Evolutionary conservation across 2,329 filamentous ascomycete species (phyloP).

Genomic region (Samsoniella hepiali): DNA sequence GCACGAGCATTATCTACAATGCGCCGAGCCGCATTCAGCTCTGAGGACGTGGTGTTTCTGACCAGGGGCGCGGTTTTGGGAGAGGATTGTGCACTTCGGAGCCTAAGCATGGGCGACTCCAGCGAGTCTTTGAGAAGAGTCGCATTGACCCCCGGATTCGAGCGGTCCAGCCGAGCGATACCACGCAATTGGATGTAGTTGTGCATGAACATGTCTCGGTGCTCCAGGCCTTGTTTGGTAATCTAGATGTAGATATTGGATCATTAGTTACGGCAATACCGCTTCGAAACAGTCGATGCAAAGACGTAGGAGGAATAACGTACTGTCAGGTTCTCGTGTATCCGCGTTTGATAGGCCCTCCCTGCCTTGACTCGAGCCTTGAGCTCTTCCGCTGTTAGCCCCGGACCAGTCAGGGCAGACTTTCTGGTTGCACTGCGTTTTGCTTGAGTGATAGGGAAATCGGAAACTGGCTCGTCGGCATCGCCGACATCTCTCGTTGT

Average conservation of each 20-base stretch:
- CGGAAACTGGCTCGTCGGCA: neutral
- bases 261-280: neutral
- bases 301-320: neutral
- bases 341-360: neutral
- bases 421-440: neutral
- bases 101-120: neutral
- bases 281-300: neutral
- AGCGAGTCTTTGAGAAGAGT: neutral
- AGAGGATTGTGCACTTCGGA: too few species aligned
- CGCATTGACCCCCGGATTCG: too few species aligned
- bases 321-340: slow-evolving; percentile 2
- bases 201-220: neutral
- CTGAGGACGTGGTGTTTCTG: slow-evolving; percentile 1
- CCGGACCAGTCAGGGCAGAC: neutral
- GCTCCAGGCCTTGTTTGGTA: neutral
- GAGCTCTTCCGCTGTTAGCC: neutral
- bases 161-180: too few species aligned
- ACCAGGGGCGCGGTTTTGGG: slow-evolving; percentile 5
- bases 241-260: neutral
- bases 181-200: neutral
- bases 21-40: slow-evolving; percentile 19
- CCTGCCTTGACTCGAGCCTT: neutral
- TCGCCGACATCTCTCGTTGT: neutral
- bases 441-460: too few species aligned
- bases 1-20: slow-evolving; percentile 22